Evolutionary conservation across 140 eudicot species (phyloP).

Genomic region (Stevia rebaudiana): DNA sequence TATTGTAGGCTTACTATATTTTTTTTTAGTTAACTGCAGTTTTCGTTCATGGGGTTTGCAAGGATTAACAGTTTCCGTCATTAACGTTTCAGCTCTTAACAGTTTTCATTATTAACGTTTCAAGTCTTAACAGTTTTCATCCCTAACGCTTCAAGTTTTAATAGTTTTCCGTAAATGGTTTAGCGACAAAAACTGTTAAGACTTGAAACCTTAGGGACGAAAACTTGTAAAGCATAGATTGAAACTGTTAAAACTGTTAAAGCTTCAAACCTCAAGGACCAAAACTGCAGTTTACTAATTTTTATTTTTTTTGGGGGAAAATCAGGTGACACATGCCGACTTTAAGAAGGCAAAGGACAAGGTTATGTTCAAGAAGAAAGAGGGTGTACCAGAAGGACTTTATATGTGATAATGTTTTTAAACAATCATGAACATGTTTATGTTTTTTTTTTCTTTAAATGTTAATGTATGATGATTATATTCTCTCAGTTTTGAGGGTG

Average conservation of each 20-base stretch:
- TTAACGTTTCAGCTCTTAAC: no score
- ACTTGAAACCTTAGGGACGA: no score
- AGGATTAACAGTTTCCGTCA: no score
- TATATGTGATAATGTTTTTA: conserved; percentile 50
- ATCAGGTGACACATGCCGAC: conserved; percentile 79
- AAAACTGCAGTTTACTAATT: background rate
- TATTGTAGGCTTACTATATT: background rate
- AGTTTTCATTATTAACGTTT: background rate
- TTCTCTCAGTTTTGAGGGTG: conserved; percentile 7
- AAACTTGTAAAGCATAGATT: no score
- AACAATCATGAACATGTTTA: background rate
- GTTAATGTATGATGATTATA: conserved; percentile 8
- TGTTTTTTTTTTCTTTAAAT: background rate
- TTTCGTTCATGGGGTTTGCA: no score
- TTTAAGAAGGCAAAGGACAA: conserved; percentile 96
- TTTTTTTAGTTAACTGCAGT: no score
- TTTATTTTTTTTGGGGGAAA: background rate
- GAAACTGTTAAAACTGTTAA: no score
- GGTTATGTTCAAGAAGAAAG: conserved; percentile 99
- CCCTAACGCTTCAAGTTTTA: no score
- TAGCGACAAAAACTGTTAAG: no score
- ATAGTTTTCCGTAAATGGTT: no score
- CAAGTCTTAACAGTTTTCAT: no score
- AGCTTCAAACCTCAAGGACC: no score
- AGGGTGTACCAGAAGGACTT: conserved; percentile 95